Base-by-base conservation (phyloP, 2,329 filamentous ascomycete species). In the Seiridium cupressi region DNA sequence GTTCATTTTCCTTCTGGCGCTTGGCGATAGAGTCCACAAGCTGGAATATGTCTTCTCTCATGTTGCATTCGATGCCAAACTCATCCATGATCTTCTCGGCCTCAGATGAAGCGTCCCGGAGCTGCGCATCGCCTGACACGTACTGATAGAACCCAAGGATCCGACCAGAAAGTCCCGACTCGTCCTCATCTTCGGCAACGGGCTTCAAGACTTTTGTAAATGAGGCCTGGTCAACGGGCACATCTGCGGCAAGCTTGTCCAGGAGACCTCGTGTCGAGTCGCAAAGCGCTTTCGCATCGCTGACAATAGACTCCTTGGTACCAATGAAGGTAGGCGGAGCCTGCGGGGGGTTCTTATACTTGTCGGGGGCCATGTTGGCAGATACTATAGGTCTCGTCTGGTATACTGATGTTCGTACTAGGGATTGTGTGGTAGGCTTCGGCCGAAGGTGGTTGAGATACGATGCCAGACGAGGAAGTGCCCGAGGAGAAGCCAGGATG, bases 81-180 rank as follows among this genome's bases (percentile, higher is more conserved):
- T 93, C 89, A 68, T 91, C 86, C 77, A 92, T 84, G 62, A 92
- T 77, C 75, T 89, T 88, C 72, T 92, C 88, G 0, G 91, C 89
- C 71, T 93, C 86, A 62, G 87, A 90, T 3, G 89, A 92, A 11
- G 90, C 90, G 76, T 92, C 87, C 42, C 91, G 85, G 51, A 95
- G 79, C 58, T 81, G 83, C 63, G 84, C 81, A 68, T 92, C 81
- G 0, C 82, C 84, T 18, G 89, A 92, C 3, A 94, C 89, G 64
- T 91, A 88, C 70, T 93, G 89, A 74, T 93, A 94, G 76, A 95
- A 93, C 64, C 87, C 87, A 57, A 93, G 77, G 64, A 93, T 93
- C 61, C 87, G 82, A 53, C 81, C 76, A 63, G 82, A 79, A 34
- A 90, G 78, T 1, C 80, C 79, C 65, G 83, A 80, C 47, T 80